Evolutionary conservation across 352 stramenopile genomes (phyloP).

Genomic region (Nothophytophthora sp.): DNA sequence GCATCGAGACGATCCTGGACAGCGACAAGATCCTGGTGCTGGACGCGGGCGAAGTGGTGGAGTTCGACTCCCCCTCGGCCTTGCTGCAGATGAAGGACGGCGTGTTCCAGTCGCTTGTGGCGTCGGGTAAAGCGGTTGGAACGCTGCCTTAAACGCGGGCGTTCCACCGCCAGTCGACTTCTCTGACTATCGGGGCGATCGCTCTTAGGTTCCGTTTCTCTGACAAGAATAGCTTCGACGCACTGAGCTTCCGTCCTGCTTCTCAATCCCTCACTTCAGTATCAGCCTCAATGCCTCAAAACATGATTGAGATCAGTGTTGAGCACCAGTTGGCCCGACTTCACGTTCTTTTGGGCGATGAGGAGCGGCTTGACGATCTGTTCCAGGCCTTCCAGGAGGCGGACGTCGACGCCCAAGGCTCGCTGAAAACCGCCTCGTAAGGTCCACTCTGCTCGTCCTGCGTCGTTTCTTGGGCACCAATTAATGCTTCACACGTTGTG

Average conservation of each 20-base stretch:
- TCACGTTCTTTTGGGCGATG: constrained; percentile 25
- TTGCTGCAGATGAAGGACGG: constrained; percentile 71
- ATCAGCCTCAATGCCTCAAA: neutral
- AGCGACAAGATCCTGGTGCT: constrained; percentile 92
- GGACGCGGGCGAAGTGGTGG: constrained; percentile 59
- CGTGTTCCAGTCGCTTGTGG: constrained; percentile 69
- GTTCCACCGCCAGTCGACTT: too few species aligned
- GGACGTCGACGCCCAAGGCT: constrained; percentile 8
- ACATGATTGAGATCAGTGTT: constrained; percentile 3
- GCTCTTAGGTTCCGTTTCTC: too few species aligned
- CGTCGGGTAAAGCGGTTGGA: constrained; percentile 8
- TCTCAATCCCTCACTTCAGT: too few species aligned
- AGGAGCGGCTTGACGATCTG: constrained; percentile 33
- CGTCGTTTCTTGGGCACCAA: neutral
- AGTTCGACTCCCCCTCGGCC: constrained; percentile 23
- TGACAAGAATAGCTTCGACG: too few species aligned
- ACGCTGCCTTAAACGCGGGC: too few species aligned
- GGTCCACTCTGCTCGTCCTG: neutral
- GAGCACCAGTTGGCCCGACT: constrained; percentile 22
- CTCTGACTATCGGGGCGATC: too few species aligned
- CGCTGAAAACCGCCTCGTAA: constrained; percentile 16
- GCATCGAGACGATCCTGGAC: constrained; percentile 94
- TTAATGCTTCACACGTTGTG: neutral
- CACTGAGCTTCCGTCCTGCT: too few species aligned
- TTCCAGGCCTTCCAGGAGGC: constrained; percentile 18